Base-by-base conservation (phyloP, 2,329 filamentous ascomycete species). In the Xylariales sp. region DNA sequence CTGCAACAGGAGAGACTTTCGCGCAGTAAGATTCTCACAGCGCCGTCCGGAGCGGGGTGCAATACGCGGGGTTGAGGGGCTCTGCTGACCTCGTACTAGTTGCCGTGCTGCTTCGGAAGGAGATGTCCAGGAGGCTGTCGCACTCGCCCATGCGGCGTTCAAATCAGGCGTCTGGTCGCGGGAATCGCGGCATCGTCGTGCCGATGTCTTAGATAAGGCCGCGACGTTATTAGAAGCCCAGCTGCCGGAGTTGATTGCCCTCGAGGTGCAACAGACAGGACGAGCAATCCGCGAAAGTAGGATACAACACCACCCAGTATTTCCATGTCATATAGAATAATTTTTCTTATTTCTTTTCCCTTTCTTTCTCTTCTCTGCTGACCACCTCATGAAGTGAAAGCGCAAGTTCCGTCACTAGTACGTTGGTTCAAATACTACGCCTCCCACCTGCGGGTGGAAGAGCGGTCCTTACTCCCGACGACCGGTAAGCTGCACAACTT, bases 401-500 rank as follows among this genome's bases (percentile, higher is more conserved):
- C 90, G 1, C 91, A 93, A 75, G 86, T 91, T 5, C 87, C 88
- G 0, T 88, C 86, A 0, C 82, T 93, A 0, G 84, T 89, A 0
- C 86, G 88, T 50, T 93, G 90, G 90, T 89, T 93, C 79, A 88
- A 86, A 67, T 93, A 93, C 80, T 93, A 90, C 74, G 89, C 90
- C 1, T 83, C 89, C 0, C 75, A 92, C 0, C 83, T 91, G 39
- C 86, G 90, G n/a, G 89, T 87, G 0, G 89, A 91, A 74, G 89
- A 92, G 78, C 85, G 89, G 2, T 80, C 87, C 1, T 87, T 93
- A 0, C 82, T 92, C 1, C 90, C 91, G 0, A 92, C 90, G 2
- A 80, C 80, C 32, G 89, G 89, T 0, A 85, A 86, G 75, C 81
- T 89, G 71, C 84, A 87, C 76, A 88, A 88, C 76, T 87, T 83